Conservation (phyloP, 768 basidiomycete genomes). For the Trametes elegans region DNA sequence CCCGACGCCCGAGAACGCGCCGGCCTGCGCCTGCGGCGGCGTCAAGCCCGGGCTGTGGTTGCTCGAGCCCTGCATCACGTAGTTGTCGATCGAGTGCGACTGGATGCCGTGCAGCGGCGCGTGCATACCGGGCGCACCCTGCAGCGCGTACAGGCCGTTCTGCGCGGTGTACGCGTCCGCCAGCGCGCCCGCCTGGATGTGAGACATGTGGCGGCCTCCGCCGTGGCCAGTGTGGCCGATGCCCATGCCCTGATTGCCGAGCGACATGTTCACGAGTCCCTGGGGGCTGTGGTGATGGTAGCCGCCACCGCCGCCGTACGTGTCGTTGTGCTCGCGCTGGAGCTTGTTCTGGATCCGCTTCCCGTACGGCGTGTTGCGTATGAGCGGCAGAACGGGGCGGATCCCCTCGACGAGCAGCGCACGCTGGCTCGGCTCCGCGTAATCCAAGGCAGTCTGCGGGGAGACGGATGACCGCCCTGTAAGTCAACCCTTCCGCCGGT, state of each 20-base stretch:
- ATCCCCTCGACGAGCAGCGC: conserved; percentile 94
- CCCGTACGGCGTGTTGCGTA: conserved; percentile 98
- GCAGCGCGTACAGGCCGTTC: conserved; percentile 60
- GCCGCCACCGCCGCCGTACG: conserved; percentile 40
- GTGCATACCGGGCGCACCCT: conserved; percentile 42
- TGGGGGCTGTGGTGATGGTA: conserved; percentile 63
- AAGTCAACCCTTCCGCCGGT: background rate
- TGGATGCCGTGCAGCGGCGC: conserved; percentile 45
- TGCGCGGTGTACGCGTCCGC: conserved; percentile 66
- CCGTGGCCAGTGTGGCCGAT: conserved; percentile 26
- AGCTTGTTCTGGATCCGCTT: conserved; percentile 99
- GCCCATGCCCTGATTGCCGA: conserved; percentile 56
- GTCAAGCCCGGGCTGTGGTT: conserved; percentile 63
- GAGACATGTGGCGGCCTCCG: conserved; percentile 56
- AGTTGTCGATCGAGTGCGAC: conserved; percentile 75
- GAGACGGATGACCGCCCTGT: conserved; percentile 12
- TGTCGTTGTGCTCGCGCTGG: conserved; percentile 85
- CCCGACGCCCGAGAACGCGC: conserved; percentile 57
- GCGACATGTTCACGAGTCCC: conserved; percentile 54
- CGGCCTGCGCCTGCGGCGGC: conserved; percentile 51
- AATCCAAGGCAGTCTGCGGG: conserved; percentile 89
- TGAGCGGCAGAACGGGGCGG: conserved; percentile 95
- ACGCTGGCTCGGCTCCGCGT: conserved; percentile 93
- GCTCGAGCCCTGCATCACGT: conserved; percentile 74
- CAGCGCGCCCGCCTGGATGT: conserved; percentile 52